Evolutionary conservation across 202 grass and related monocot species (phyloP), one percentile per base, ranked within the genome.

Genomic region (Cymbopogon flexuosus): DNA sequence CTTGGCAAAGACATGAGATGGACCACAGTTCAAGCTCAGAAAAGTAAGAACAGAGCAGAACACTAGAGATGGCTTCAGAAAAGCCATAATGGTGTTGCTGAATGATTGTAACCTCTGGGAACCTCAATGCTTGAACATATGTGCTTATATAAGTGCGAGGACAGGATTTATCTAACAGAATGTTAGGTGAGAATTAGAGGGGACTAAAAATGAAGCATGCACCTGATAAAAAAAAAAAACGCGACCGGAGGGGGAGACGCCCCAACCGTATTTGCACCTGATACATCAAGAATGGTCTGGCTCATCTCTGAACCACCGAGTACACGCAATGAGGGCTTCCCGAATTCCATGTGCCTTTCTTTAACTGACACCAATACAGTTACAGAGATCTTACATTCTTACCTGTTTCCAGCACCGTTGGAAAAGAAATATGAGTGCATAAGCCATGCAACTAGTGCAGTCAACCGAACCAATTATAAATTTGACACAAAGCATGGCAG

Each of bases 1-100:
- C 84, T 96, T 93, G 3, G 90, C 90, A 80, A 58, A 77, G 5
- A 84, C 90, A 85, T 78, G 81, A 65, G 65, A 82, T 51, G 65
- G 82, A 56, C 74, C 72, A 29, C 31, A 58, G 70, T 75, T 86
- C 33, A 83, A 51, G 82, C 64, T 83, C 21, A 88, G 39, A 41
- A 89, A 81, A 89, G 58, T 43, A 83, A 93, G 37, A 71, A 90
- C 0, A 71, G 73, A 79, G 39, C 62, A 84, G 5, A 90, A 54
- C 34, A 81, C 45, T n/a, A 84, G 62, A 75, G 57, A 77, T 27
- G 77, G 58, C 10, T 27, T 83, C 59, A 29, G 36, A 47, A 73
- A 69, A 42, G 81, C 77, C 93, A 96, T 96, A 29, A 54, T 11
- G 35, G 49, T 62, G 89, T 60, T 51, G 68, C 49, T 63, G 41